Evolutionary conservation across 306 rosid species (phyloP).

Genomic region (Trifolium fragiferum): DNA sequence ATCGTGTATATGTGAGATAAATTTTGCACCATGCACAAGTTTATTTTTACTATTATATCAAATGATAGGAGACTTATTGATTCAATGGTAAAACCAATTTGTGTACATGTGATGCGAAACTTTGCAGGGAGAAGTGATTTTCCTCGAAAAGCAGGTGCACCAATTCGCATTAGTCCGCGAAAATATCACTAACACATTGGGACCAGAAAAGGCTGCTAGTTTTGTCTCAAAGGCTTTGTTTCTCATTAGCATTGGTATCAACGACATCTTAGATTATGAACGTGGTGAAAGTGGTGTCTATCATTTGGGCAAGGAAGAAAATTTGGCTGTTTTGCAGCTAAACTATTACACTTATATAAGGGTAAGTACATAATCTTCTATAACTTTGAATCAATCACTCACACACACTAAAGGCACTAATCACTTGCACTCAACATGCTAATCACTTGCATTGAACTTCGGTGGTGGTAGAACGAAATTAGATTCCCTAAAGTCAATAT

Average conservation of each 20-base stretch:
- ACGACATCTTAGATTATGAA: conserved; percentile 52
- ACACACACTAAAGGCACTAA: background rate
- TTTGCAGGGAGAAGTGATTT: conserved; percentile 49
- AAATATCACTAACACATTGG: conserved; percentile 37
- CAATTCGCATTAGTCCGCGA: conserved; percentile 46
- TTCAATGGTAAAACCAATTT: too few species aligned
- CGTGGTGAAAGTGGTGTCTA: background rate
- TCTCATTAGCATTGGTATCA: conserved; percentile 55
- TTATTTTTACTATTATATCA: too few species aligned
- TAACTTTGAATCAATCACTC: background rate
- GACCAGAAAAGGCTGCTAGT: background rate
- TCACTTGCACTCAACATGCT: too few species aligned
- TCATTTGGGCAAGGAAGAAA: conserved; percentile 1
- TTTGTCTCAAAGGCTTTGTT: conserved; percentile 51
- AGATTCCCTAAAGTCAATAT: too few species aligned
- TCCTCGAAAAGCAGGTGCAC: conserved; percentile 47
- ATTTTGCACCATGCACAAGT: too few species aligned
- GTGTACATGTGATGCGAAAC: background rate
- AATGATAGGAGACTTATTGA: too few species aligned
- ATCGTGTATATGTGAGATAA: too few species aligned
- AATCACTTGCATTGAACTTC: too few species aligned
- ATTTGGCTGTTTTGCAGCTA: conserved; percentile 17
- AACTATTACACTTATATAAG: conserved; percentile 35
- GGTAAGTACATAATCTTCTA: conserved; percentile 35
- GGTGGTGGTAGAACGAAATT: too few species aligned